These are phyloP conservation scores for Mollisiaceae sp. DNA, from an alignment of 2,329 filamentous ascomycete genomes.

Conservation along the genomic window DNA sequence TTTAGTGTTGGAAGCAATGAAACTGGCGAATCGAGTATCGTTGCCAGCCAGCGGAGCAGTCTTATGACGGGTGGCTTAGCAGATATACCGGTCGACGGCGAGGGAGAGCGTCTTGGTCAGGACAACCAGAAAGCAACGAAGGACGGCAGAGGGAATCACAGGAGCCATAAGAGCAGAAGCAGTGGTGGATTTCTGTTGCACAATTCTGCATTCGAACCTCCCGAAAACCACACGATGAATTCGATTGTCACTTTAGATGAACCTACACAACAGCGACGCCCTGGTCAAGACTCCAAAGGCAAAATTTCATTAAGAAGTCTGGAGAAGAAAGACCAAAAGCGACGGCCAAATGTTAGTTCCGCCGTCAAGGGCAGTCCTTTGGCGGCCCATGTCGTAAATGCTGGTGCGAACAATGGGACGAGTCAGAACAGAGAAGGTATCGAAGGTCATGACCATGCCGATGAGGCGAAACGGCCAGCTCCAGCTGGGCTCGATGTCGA, in stretches of 20 bases:
- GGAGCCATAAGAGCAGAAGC: conserved; percentile 38
- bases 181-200: conserved; percentile 42
- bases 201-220: conserved; percentile 33
- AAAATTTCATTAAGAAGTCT: conserved; percentile 31
- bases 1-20: conserved; percentile 49
- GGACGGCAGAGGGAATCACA: conserved; percentile 35
- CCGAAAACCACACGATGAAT: conserved; percentile 12
- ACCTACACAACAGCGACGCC: conserved; percentile 27
- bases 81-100: conserved; percentile 15
- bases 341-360: conserved; percentile 32
- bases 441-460: conserved; percentile 11
- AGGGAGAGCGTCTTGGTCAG: conserved; percentile 13
- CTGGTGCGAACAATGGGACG: conserved; percentile 16
- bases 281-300: conserved; percentile 36
- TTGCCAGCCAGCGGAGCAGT: conserved; percentile 41
- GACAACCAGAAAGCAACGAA: conserved; percentile 21
- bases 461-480: conserved; percentile 19
- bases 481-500: conserved; percentile 65
- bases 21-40: conserved; percentile 51
- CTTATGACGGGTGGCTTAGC: conserved; percentile 19
- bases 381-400: conserved; percentile 34
- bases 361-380: conserved; percentile 36
- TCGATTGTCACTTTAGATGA: conserved; percentile 15
- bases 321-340: conserved; percentile 36
- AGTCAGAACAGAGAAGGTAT: conserved; percentile 15